A percentile compares a stretch with the other conserved stretches of the same genome.
phyloP scores from a whole-genome alignment of 441 rosid species.

The Brassica balearica region DNA sequence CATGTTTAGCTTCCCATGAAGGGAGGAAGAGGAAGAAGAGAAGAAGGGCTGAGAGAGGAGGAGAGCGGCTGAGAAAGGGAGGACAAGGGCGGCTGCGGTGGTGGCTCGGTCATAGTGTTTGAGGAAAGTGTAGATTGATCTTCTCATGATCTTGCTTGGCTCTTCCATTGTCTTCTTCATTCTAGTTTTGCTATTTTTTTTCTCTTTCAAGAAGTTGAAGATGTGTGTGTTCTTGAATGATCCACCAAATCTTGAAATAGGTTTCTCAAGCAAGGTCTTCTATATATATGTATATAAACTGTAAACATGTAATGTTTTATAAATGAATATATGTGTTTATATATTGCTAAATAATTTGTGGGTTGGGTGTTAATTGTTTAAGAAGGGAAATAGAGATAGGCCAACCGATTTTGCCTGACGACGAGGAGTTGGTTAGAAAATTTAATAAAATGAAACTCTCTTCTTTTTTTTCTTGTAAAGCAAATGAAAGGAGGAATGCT shows the following conservation, averaged over 20 bases:
- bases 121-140: slow-evolving; percentile 68
- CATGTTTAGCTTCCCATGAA: slow-evolving; percentile 47
- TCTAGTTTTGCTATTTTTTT: slow-evolving; percentile 22
- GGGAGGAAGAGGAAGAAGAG: slow-evolving; percentile 46
- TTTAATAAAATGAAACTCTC: neutral
- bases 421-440: slow-evolving; percentile 40
- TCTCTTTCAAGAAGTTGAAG: slow-evolving; percentile 35
- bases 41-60: slow-evolving; percentile 50
- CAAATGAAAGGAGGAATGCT: slow-evolving; percentile 13
- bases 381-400: slow-evolving; percentile 46
- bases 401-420: slow-evolving; percentile 47
- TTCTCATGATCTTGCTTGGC: slow-evolving; percentile 60
- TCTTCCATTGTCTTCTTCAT: slow-evolving; percentile 55
- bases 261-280: slow-evolving; percentile 25
- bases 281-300: slow-evolving; percentile 1
- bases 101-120: slow-evolving; percentile 68
- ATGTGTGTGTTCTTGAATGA: slow-evolving; percentile 41
- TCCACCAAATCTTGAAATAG: slow-evolving; percentile 37
- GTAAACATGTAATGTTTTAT: slow-evolving; percentile 13
- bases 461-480: neutral
- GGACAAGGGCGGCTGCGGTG: slow-evolving; percentile 55
- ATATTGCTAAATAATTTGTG: slow-evolving; percentile 29
- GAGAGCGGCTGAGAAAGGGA: slow-evolving; percentile 63
- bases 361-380: slow-evolving; percentile 45
- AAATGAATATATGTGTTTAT: neutral